Evolutionary conservation across 306 rosid species (phyloP).

Genomic region (Gastrolobium villosum): DNA sequence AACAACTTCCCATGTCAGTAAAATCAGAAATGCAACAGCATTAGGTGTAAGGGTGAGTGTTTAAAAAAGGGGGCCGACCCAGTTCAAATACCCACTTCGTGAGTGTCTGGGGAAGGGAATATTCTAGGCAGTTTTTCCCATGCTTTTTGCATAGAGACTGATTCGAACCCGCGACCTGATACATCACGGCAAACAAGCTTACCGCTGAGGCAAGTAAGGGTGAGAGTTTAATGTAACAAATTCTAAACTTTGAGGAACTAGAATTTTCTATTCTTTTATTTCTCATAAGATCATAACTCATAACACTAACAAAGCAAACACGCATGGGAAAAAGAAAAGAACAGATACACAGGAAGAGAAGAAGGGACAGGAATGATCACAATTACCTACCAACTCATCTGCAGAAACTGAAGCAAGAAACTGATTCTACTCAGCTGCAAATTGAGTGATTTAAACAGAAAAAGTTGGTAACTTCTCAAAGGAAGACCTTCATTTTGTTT

Average conservation of each 20-base stretch:
- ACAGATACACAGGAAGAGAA: constrained; percentile 30
- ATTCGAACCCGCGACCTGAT: too few species aligned
- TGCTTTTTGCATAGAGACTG: too few species aligned
- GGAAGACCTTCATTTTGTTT: constrained; percentile 44
- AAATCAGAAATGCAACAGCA: constrained; percentile 27
- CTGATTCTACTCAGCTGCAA: constrained; percentile 53
- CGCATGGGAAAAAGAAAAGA: constrained; percentile 27
- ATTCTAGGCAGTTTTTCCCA: too few species aligned
- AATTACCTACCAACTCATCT: constrained; percentile 53
- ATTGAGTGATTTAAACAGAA: constrained; percentile 43
- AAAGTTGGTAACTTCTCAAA: constrained; percentile 52
- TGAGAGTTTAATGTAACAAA: not conserved
- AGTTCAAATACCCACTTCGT: too few species aligned
- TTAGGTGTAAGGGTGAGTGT: not conserved
- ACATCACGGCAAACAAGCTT: too few species aligned
- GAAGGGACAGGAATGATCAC: constrained; percentile 31
- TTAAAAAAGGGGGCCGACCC: too few species aligned
- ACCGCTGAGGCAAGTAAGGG: too few species aligned
- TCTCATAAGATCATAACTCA: constrained; percentile 36
- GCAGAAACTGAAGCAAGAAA: constrained; percentile 54
- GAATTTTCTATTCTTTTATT: constrained; percentile 36
- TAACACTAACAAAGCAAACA: constrained; percentile 53
- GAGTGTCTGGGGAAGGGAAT: too few species aligned
- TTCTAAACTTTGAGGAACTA: constrained; percentile 35
- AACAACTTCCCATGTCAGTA: constrained; percentile 27